phyloP scores from a whole-genome alignment of 2,329 filamentous ascomycete species.

The Tothia fuscella region DNA sequence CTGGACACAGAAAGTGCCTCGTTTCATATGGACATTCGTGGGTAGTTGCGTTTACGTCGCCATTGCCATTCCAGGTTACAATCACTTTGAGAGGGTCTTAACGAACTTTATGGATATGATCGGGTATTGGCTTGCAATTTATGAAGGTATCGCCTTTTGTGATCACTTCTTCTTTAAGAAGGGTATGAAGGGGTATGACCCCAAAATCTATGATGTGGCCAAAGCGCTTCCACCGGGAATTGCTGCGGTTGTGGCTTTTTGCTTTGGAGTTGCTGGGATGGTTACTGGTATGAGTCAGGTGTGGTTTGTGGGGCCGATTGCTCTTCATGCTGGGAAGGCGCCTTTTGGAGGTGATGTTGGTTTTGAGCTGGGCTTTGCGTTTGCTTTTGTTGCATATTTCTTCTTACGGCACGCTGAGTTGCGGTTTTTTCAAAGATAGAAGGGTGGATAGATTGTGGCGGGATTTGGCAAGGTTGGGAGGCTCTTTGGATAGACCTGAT shows the following conservation, averaged over 20 bases:
- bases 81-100: conserved; percentile 50
- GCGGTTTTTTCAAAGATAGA: conserved; percentile 30
- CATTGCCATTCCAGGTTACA: conserved; percentile 58
- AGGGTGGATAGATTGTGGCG: not conserved
- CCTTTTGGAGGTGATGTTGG: conserved; percentile 47
- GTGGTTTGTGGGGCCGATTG: conserved; percentile 57
- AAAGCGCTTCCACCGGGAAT: conserved; percentile 49
- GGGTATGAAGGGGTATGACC: conserved; percentile 47
- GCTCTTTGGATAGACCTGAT: too few species aligned
- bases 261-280: conserved; percentile 52
- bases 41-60: conserved; percentile 53
- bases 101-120: conserved; percentile 53
- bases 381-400: conserved; percentile 42
- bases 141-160: conserved; percentile 51
- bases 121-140: conserved; percentile 58
- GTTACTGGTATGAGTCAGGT: conserved; percentile 58
- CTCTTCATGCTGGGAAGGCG: conserved; percentile 41
- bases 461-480: not conserved
- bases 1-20: conserved; percentile 46
- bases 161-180: conserved; percentile 60
- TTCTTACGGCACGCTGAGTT: conserved; percentile 39
- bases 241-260: conserved; percentile 52
- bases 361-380: conserved; percentile 54
- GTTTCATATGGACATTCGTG: conserved; percentile 54
- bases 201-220: conserved; percentile 46